Percentiles rank a stretch among this genome's conserved stretches.
Conservation (phyloP, 2,329 filamentous ascomycete species). For the Epichloe coenophiala region DNA sequence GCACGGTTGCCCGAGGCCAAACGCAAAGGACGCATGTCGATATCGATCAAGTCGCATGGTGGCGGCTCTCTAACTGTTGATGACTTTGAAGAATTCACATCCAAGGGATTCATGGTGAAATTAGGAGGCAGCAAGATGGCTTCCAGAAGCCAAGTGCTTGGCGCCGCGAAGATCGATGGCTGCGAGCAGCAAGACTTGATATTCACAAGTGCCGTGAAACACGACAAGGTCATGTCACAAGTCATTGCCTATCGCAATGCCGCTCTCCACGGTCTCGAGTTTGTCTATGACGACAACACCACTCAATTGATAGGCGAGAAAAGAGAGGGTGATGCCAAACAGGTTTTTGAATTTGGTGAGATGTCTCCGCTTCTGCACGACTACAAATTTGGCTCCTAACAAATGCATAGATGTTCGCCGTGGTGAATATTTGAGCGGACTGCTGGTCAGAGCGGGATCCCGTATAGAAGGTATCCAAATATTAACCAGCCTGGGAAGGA, state of each 20-base stretch:
- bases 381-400: neutral
- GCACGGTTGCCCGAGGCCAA: conserved; percentile 57
- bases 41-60: conserved; percentile 65
- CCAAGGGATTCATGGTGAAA: conserved; percentile 61
- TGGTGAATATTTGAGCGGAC: conserved; percentile 79
- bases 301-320: conserved; percentile 77
- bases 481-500: conserved; percentile 75
- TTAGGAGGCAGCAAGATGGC: conserved; percentile 57
- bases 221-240: conserved; percentile 60
- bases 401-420: conserved; percentile 57
- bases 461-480: conserved; percentile 87
- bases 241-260: conserved; percentile 66
- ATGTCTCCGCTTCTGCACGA: neutral
- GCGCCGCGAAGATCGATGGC: conserved; percentile 56
- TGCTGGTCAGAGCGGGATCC: conserved; percentile 63
- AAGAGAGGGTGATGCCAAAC: conserved; percentile 55
- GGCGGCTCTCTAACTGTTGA: conserved; percentile 62
- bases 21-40: conserved; percentile 54
- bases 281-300: conserved; percentile 78
- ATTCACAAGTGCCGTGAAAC: conserved; percentile 53
- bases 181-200: conserved; percentile 60
- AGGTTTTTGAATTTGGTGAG: conserved; percentile 66
- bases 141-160: conserved; percentile 63
- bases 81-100: conserved; percentile 58
- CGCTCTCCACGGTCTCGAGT: conserved; percentile 77